Evolutionary conservation across 1,284 basidiomycete genomes (phyloP), one percentile per base, ranked within the genome.

Genomic region (Rhodotorula mucilaginosa): DNA sequence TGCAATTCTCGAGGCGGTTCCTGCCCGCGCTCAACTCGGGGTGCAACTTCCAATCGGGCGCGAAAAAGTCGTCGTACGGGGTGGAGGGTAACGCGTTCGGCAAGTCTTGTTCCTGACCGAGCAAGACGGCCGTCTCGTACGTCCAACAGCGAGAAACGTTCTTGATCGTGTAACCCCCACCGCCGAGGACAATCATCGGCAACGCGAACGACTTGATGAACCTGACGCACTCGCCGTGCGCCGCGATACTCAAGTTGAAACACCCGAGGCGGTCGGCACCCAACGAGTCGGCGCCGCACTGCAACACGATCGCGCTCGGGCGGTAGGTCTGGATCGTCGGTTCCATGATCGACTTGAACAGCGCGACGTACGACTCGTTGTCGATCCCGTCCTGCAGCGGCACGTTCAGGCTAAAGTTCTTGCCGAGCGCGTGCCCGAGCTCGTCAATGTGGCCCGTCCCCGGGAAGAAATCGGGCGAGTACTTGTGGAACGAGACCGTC

Each of bases 401-500:
- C 1, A 99, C 92, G 79, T 99, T 99, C 62, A 99, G 85, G 70
- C 89, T 91, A 81, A 98, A 99, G 81, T 99, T 91, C 83, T 97
- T 97, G 67, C 96, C 97, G 3, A 89, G 81, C 26, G 86, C 86
- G n/a, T 92, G 90, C 12, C 85, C 85, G 70, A 92, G 91, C 82
- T 97, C 94, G 78, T 93, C 91, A 18, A 96, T 85, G 80, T 94
- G 93, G 21, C 94, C 94, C 0, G 94, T 97, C 0, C 93, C 93
- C 0, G 94, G 94, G 82, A 99, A 99, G 84, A 99, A 99, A 79
- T 97, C 93, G 73, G 93, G 93, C 3, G 92, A 95, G 83, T 97
- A 99, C 82, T 99, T 99, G 86, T 99, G 96, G 82, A 99, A 99
- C 0, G 96, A 98, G 29, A 97, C 92, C 0, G 97, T 99, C 87